phyloP scores from a whole-genome alignment of 805 yeast genomes.

The Metahyphopichia silvanorum region DNA sequence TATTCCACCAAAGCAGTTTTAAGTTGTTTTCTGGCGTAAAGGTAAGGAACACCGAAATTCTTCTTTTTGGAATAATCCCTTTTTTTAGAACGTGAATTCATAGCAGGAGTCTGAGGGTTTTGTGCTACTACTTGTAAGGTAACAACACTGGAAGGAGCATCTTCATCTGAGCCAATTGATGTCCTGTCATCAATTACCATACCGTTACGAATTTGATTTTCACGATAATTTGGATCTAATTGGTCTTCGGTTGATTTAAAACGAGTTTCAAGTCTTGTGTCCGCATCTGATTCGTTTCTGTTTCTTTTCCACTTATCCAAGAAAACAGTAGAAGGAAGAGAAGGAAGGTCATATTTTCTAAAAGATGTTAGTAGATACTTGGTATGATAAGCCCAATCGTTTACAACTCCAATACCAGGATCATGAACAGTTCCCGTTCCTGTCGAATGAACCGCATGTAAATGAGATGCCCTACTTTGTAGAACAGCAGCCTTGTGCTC shows the following conservation, averaged over 20 bases:
- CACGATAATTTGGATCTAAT: slow-evolving; percentile 30
- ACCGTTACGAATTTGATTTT: slow-evolving; percentile 39
- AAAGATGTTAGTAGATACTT: slow-evolving; percentile 19
- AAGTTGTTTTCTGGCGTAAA: slow-evolving; percentile 62
- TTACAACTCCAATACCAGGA: slow-evolving; percentile 17
- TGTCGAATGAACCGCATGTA: slow-evolving; percentile 1
- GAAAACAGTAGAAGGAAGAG: slow-evolving; percentile 37
- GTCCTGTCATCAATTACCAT: slow-evolving; percentile 7
- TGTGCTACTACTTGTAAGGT: slow-evolving; percentile 1
- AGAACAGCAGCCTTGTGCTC: slow-evolving; percentile 41
- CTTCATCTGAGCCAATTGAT: slow-evolving; percentile 11
- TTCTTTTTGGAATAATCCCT: slow-evolving; percentile 48
- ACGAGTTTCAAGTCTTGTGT: slow-evolving; percentile 4
- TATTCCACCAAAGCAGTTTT: slow-evolving; percentile 68
- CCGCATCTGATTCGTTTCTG: slow-evolving; percentile 6
- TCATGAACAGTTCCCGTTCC: slow-evolving; percentile 6
- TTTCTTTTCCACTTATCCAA: slow-evolving; percentile 13
- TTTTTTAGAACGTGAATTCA: slow-evolving; percentile 21
- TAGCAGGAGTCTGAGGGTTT: slow-evolving; percentile 14
- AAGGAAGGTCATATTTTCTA: slow-evolving; percentile 35
- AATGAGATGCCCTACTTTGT: slow-evolving; percentile 7
- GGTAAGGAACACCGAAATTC: slow-evolving; percentile 50
- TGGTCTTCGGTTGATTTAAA: slow-evolving; percentile 9
- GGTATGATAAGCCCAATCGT: slow-evolving; percentile 27
- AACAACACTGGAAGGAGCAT: background rate